These are phyloP conservation scores for Iris pallida DNA, from an alignment of 116 monocot genomes.

Conservation along the genomic window DNA sequence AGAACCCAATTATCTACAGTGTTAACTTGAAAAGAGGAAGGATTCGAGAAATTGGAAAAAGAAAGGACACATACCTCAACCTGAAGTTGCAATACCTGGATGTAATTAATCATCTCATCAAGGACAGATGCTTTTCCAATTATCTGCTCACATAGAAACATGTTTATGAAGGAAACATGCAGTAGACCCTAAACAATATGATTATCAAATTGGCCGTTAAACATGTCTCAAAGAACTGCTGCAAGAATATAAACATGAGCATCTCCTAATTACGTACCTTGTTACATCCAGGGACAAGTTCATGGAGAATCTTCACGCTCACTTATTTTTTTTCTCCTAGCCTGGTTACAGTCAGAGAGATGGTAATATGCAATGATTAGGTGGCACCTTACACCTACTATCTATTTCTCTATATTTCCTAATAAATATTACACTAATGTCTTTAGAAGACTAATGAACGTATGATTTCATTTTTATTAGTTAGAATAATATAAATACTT, in stretches of 20 bases:
- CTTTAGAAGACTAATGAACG: too few species aligned
- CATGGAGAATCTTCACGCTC: constrained; percentile 91
- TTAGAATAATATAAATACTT: too few species aligned
- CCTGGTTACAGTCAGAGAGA: constrained; percentile 37
- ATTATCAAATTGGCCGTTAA: background rate
- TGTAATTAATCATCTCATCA: constrained; percentile 96
- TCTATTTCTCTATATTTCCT: background rate
- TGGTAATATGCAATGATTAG: background rate
- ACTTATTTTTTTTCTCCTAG: constrained; percentile 95
- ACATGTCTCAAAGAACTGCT: too few species aligned
- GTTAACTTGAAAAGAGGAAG: background rate
- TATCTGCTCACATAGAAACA: constrained; percentile 33
- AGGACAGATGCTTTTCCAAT: constrained; percentile 91
- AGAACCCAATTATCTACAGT: background rate
- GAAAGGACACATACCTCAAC: constrained; percentile 60
- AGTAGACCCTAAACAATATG: background rate
- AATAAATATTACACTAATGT: too few species aligned
- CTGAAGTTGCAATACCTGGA: constrained; percentile 78
- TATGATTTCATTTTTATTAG: too few species aligned
- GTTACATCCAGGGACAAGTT: constrained; percentile 90
- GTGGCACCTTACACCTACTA: background rate
- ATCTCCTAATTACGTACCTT: constrained; percentile 39
- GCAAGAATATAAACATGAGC: background rate
- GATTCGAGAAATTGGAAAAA: background rate
- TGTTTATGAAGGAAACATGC: background rate